These are phyloP conservation scores for Lanmaoa pseudosensibilis DNA, from an alignment of 768 basidiomycete species.

Conservation along the genomic window DNA sequence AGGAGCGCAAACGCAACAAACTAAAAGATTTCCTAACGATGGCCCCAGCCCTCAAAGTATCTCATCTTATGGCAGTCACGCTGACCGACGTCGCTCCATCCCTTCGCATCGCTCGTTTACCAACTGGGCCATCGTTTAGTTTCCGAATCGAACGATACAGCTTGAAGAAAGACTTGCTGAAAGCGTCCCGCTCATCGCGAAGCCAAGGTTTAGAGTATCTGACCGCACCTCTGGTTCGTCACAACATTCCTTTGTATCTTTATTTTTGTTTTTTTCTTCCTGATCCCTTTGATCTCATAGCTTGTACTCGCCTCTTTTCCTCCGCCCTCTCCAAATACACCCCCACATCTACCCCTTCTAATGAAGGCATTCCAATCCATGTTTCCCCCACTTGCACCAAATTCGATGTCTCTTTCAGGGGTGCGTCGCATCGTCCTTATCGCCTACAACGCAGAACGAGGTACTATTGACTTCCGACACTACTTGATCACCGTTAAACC, in stretches of 20 bases:
- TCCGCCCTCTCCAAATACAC: slow-evolving; percentile 67
- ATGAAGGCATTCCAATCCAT: slow-evolving; percentile 96
- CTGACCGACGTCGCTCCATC: slow-evolving; percentile 84
- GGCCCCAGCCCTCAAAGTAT: slow-evolving; percentile 86
- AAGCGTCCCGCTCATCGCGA: slow-evolving; percentile 61
- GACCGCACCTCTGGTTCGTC: slow-evolving; percentile 82
- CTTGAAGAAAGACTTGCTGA: slow-evolving; percentile 79
- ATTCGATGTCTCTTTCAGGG: slow-evolving; percentile 76
- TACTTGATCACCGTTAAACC: slow-evolving; percentile 94
- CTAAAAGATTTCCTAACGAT: slow-evolving; percentile 93
- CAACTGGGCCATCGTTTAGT: slow-evolving; percentile 89
- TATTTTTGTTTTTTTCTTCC: background rate
- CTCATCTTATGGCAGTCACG: slow-evolving; percentile 91
- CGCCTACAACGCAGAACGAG: slow-evolving; percentile 83
- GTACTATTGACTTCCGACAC: slow-evolving; percentile 90
- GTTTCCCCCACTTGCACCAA: slow-evolving; percentile 89
- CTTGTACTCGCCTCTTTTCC: slow-evolving; percentile 91
- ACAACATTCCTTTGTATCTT: background rate
- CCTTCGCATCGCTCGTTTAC: slow-evolving; percentile 80
- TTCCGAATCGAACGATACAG: slow-evolving; percentile 94
- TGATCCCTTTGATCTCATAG: slow-evolving; percentile 29
- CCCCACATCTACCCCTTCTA: slow-evolving; percentile 84
- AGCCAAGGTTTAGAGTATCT: slow-evolving; percentile 88
- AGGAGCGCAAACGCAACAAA: slow-evolving; percentile 91
- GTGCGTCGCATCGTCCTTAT: slow-evolving; percentile 93